Conservation (phyloP, 2,329 filamentous ascomycete species). For the Fusarium sp. region DNA sequence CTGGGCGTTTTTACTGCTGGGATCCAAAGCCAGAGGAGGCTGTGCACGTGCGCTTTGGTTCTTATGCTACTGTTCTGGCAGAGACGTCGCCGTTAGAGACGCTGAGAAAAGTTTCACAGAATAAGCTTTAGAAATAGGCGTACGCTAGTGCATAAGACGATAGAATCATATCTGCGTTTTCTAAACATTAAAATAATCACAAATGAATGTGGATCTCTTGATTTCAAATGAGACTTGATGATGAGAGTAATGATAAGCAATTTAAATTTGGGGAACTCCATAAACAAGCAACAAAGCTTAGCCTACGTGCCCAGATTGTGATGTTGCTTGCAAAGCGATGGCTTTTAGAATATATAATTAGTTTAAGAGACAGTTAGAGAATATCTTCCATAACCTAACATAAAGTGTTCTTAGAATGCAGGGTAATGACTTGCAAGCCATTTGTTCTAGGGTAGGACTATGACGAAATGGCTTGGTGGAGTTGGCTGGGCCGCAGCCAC, state of each 20-base stretch:
- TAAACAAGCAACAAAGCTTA: not conserved
- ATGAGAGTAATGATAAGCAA: too few relatives aligned
- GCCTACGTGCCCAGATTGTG: too few relatives aligned
- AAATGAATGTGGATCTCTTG: accelerated
- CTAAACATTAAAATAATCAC: accelerated
- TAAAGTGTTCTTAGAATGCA: not conserved
- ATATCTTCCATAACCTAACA: too few relatives aligned
- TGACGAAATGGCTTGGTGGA: not conserved
- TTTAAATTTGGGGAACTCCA: too few relatives aligned
- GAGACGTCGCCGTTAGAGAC: conserved; percentile 2
- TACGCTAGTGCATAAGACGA: not conserved
- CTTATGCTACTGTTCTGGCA: conserved; percentile 14
- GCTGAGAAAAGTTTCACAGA: not conserved
- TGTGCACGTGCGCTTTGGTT: conserved; percentile 26
- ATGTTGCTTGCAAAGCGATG: too few relatives aligned
- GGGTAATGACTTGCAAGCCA: not conserved
- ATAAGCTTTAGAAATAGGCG: not conserved
- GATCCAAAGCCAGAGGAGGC: conserved; percentile 20
- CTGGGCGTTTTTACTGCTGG: conserved; percentile 27
- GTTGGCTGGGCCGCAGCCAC: not conserved
- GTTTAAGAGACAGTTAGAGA: not conserved
- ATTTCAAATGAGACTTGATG: accelerated
- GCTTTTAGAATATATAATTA: accelerated
- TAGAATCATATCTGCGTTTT: not conserved
- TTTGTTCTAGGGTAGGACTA: not conserved